phyloP scores from a whole-genome alignment of 257 asterid genomes.

The Anisodus tanguticus region DNA sequence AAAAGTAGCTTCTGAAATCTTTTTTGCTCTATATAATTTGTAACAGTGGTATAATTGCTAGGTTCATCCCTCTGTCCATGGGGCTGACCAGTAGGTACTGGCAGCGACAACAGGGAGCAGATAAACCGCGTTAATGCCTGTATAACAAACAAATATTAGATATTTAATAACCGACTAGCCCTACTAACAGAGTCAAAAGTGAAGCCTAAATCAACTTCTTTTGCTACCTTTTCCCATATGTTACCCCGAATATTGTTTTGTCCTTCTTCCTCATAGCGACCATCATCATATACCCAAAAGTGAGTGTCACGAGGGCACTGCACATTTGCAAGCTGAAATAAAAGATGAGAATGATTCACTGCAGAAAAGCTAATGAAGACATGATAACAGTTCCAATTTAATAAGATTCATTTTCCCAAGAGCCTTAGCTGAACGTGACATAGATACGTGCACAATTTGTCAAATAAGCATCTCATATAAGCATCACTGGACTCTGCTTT shows the following conservation, averaged over 20 bases:
- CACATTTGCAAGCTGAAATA: constrained; percentile 79
- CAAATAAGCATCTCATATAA: constrained; percentile 18
- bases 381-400: background rate
- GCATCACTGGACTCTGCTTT: constrained; percentile 6
- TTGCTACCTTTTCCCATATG: constrained; percentile 85
- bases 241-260: constrained; percentile 94
- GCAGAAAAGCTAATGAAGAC: background rate
- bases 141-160: constrained; percentile 6
- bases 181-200: background rate
- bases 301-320: constrained; percentile 98
- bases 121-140: constrained; percentile 87
- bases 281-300: constrained; percentile 95
- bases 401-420: background rate
- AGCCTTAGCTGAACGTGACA: background rate
- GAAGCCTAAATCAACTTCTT: background rate
- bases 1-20: constrained; percentile 79
- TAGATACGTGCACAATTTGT: constrained; percentile 6
- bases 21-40: constrained; percentile 73
- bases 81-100: constrained; percentile 88
- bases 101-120: constrained; percentile 86
- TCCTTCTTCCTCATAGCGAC: constrained; percentile 97
- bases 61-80: constrained; percentile 71
- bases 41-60: constrained; percentile 65
- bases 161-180: constrained; percentile 4
- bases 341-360: constrained; percentile 11